These are phyloP conservation scores for Moniliella sp. DNA, from an alignment of 1,284 basidiomycete genomes.

Conservation along the genomic window DNA sequence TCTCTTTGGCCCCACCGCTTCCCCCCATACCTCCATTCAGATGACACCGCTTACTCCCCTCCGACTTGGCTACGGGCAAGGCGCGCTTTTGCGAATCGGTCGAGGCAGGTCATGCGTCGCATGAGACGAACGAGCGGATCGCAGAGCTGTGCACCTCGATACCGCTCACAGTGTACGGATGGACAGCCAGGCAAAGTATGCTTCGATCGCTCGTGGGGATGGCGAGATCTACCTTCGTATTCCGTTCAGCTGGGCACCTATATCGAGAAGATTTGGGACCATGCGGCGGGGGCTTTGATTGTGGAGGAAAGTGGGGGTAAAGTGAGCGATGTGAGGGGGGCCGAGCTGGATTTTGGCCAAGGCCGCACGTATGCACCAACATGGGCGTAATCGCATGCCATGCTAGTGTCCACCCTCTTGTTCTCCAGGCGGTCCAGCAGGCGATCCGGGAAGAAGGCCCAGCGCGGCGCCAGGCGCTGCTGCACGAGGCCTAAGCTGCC, in stretches of 20 bases:
- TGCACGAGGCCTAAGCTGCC: no score
- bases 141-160: conserved; percentile 50
- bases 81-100: conserved; percentile 71
- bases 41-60: conserved; percentile 21
- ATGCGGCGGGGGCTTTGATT: conserved; percentile 65
- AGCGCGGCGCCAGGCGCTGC: no score
- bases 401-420: conserved; percentile 45
- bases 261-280: conserved; percentile 84
- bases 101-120: conserved; percentile 74
- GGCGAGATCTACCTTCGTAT: conserved; percentile 74
- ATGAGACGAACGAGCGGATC: conserved; percentile 55
- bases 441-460: conserved; percentile 41
- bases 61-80: conserved; percentile 34
- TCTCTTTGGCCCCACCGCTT: neutral
- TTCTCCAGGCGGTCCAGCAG: conserved; percentile 54
- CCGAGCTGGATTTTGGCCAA: conserved; percentile 60
- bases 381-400: conserved; percentile 63
- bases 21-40: conserved; percentile 7
- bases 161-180: conserved; percentile 54
- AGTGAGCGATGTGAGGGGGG: conserved; percentile 60
- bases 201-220: conserved; percentile 63
- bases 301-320: conserved; percentile 72
- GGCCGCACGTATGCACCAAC: conserved; percentile 70
- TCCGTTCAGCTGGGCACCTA: conserved; percentile 57
- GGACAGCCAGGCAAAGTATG: conserved; percentile 95